Percentiles rank a stretch among this genome's conserved stretches.
Evolutionary conservation across 192 early-diverging fungal species (phyloP).

Genomic region (Spinellus fusiger): DNA sequence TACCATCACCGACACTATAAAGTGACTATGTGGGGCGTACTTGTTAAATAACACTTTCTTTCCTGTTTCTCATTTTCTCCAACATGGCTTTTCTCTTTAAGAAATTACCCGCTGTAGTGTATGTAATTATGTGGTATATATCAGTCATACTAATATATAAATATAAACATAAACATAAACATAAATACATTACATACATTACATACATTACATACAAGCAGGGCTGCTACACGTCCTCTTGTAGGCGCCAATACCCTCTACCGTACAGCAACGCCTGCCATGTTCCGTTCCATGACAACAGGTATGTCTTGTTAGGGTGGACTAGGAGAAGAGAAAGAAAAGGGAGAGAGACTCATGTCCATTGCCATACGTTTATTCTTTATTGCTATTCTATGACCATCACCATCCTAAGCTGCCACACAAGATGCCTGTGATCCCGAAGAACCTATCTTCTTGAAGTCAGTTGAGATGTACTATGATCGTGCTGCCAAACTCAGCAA

Average conservation of each 20-base stretch:
- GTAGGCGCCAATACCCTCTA: neutral
- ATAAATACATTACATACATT: neutral
- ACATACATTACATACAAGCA: neutral
- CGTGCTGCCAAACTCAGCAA: constrained; percentile 62
- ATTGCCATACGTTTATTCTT: neutral
- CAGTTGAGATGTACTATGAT: constrained; percentile 69
- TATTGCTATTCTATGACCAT: too few species aligned
- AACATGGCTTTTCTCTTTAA: too few species aligned
- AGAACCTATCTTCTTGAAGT: constrained; percentile 67
- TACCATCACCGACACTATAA: too few species aligned
- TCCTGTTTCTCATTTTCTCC: too few species aligned
- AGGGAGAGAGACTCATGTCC: neutral
- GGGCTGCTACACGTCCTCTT: constrained; percentile 4
- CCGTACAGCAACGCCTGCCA: constrained; percentile 18
- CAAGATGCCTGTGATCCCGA: constrained; percentile 53
- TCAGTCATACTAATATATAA: too few species aligned
- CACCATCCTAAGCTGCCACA: constrained; percentile 44
- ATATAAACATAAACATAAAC: too few species aligned
- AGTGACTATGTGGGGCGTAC: too few species aligned
- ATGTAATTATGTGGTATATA: too few species aligned
- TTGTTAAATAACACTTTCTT: too few species aligned
- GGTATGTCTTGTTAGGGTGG: constrained; percentile 1
- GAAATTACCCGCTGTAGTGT: too few species aligned
- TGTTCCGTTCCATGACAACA: constrained; percentile 21
- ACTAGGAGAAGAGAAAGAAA: neutral